Evolutionary conservation across 192 early-diverging fungal species (phyloP).

Genomic region (Gaertneriomyces sp.): DNA sequence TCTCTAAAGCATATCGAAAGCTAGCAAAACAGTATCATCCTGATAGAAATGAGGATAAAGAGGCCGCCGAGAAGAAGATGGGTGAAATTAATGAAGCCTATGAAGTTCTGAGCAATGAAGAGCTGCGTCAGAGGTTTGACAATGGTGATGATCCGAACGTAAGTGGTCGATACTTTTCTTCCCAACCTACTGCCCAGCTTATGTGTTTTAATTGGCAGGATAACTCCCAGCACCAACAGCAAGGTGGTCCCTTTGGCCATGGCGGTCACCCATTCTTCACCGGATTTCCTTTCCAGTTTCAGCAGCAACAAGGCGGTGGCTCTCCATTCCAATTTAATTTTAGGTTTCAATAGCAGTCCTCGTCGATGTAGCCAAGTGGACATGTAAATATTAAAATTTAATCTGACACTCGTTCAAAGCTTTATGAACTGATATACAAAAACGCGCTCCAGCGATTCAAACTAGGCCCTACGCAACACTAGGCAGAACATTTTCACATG

Average conservation of each 20-base stretch:
- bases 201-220: slow-evolving; percentile 23
- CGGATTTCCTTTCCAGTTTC: slow-evolving; percentile 38
- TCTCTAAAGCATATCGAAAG: slow-evolving; percentile 90
- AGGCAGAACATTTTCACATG: too few relatives aligned
- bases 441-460: too few relatives aligned
- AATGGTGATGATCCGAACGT: slow-evolving; percentile 59
- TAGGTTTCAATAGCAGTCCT: slow-evolving; percentile 5
- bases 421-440: too few relatives aligned
- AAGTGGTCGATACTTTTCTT: slow-evolving; percentile 7
- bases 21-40: slow-evolving; percentile 79
- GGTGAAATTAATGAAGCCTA: slow-evolving; percentile 89
- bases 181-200: background rate
- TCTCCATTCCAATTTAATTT: slow-evolving; percentile 47
- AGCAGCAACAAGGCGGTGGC: slow-evolving; percentile 11
- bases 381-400: too few relatives aligned
- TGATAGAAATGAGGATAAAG: slow-evolving; percentile 59
- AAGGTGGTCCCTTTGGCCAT: background rate
- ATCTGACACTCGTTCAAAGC: too few relatives aligned
- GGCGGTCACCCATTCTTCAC: slow-evolving; percentile 40
- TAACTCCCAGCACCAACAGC: slow-evolving; percentile 18
- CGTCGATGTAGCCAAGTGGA: too few relatives aligned
- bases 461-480: too few relatives aligned
- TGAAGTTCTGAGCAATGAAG: slow-evolving; percentile 65
- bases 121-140: slow-evolving; percentile 40
- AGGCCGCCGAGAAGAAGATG: slow-evolving; percentile 85